These are phyloP conservation scores for Singerocomus inundabilis DNA, from an alignment of 1,284 basidiomycete genomes.

Conservation along the genomic window DNA sequence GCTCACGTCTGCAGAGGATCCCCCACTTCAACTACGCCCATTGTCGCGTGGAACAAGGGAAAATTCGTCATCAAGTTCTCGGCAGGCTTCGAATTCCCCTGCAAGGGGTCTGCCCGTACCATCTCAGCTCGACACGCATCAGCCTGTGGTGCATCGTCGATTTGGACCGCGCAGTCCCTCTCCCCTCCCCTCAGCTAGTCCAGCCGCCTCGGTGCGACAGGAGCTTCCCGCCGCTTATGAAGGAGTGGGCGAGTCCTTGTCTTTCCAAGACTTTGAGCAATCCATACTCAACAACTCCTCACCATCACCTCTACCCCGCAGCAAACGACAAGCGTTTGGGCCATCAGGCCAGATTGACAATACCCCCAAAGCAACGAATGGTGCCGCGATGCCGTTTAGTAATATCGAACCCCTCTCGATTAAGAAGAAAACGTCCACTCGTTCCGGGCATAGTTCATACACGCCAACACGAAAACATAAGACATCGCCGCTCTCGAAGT, in stretches of 20 bases:
- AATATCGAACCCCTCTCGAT: constrained; percentile 71
- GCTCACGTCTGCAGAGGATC: constrained; percentile 49
- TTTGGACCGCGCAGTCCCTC: constrained; percentile 71
- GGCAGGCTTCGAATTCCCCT: constrained; percentile 36
- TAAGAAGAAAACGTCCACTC: constrained; percentile 70
- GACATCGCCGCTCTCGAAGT: constrained; percentile 49
- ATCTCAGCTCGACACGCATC: constrained; percentile 36
- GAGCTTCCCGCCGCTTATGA: constrained; percentile 44
- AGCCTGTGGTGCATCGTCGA: constrained; percentile 55
- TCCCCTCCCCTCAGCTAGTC: constrained; percentile 53
- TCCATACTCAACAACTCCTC: constrained; percentile 27
- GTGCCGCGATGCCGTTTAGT: constrained; percentile 20
- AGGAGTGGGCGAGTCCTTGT: constrained; percentile 42
- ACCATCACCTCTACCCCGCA: constrained; percentile 58
- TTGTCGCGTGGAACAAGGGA: constrained; percentile 52
- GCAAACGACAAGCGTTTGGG: constrained; percentile 63
- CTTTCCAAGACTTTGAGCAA: constrained; percentile 30
- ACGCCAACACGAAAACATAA: constrained; percentile 45
- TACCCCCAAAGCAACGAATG: constrained; percentile 43
- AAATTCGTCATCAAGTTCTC: constrained; percentile 41
- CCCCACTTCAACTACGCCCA: constrained; percentile 51
- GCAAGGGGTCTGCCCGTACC: constrained; percentile 17
- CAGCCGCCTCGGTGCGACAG: constrained; percentile 25
- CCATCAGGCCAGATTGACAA: constrained; percentile 47
- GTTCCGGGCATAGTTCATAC: constrained; percentile 40